These are phyloP conservation scores for Penicillium sp. DNA, from an alignment of 2,329 filamentous ascomycete species.

Conservation along the genomic window DNA sequence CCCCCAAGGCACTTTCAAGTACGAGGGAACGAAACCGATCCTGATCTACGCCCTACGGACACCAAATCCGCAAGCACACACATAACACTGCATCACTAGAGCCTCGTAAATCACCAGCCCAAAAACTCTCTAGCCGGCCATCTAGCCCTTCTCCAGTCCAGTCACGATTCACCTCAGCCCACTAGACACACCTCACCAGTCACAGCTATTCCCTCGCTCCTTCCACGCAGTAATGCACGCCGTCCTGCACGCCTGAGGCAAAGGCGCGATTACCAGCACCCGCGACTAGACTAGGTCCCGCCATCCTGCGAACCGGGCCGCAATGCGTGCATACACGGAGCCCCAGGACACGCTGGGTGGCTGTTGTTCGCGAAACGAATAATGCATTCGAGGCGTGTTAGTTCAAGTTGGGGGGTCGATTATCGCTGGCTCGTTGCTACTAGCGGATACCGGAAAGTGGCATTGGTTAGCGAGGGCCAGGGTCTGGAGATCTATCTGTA, in stretches of 20 bases:
- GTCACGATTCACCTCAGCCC: neutral
- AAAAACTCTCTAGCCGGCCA: neutral
- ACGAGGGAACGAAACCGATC: no score
- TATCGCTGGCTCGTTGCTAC: neutral
- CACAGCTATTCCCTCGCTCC: neutral
- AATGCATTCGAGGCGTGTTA: neutral
- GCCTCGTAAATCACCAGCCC: neutral
- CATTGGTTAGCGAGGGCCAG: neutral
- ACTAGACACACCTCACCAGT: neutral
- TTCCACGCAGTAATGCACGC: neutral
- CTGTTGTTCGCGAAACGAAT: neutral
- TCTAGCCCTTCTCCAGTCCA: neutral
- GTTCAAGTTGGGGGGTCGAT: neutral
- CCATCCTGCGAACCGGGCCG: slow-evolving; percentile 2
- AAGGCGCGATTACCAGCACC: neutral
- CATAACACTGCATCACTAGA: neutral
- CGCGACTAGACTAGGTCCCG: neutral
- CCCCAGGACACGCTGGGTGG: neutral
- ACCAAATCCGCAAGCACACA: neutral
- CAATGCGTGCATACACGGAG: slow-evolving; percentile 1
- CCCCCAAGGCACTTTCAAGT: no score
- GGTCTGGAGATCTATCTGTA: neutral
- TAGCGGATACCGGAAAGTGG: neutral
- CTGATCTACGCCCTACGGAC: neutral
- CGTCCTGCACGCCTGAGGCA: neutral